Percentiles rank a stretch among this genome's conserved stretches.
Evolutionary conservation across 805 yeast genomes (phyloP).

Genomic region (Isabelozyma pseudorhagii): DNA sequence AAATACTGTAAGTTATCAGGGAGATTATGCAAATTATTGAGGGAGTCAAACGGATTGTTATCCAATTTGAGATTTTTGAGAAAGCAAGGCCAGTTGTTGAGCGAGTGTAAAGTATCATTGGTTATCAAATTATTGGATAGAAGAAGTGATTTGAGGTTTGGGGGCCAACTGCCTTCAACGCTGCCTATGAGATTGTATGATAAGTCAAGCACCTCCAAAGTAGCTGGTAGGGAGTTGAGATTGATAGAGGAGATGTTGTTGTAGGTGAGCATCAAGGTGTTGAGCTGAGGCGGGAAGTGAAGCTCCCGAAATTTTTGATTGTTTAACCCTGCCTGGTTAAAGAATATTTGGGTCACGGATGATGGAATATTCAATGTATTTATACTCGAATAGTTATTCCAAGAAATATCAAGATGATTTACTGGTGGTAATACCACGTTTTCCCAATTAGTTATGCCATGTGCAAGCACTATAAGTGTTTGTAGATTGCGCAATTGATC

Average conservation of each 20-base stretch:
- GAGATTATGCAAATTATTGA: constrained; percentile 12
- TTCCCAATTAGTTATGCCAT: constrained; percentile 27
- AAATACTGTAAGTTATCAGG: constrained; percentile 20
- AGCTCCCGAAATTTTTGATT: constrained; percentile 6
- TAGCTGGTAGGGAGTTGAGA: constrained; percentile 22
- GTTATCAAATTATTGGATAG: constrained; percentile 18
- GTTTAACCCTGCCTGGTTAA: constrained; percentile 26
- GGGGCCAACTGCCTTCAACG: constrained; percentile 20
- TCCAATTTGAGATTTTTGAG: constrained; percentile 20
- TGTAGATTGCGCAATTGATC: constrained; percentile 8
- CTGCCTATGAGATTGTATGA: constrained; percentile 17
- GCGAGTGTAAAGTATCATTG: constrained; percentile 11
- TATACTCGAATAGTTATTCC: constrained; percentile 26
- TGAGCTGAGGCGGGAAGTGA: constrained; percentile 18
- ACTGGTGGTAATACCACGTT: constrained; percentile 22
- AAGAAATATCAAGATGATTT: constrained; percentile 31
- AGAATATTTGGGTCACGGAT: constrained; percentile 22
- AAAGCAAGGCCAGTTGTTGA: constrained; percentile 21
- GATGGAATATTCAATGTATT: constrained; percentile 19
- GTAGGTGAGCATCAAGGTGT: constrained; percentile 31
- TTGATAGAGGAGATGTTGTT: constrained; percentile 19
- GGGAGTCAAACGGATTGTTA: constrained; percentile 16
- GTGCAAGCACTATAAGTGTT: constrained; percentile 32
- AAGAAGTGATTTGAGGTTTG: constrained; percentile 18
- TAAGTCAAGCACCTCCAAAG: constrained; percentile 28